These are phyloP conservation scores for Phyllosticta citribraziliensis DNA, from an alignment of 2,329 filamentous ascomycete genomes.

Conservation along the genomic window DNA sequence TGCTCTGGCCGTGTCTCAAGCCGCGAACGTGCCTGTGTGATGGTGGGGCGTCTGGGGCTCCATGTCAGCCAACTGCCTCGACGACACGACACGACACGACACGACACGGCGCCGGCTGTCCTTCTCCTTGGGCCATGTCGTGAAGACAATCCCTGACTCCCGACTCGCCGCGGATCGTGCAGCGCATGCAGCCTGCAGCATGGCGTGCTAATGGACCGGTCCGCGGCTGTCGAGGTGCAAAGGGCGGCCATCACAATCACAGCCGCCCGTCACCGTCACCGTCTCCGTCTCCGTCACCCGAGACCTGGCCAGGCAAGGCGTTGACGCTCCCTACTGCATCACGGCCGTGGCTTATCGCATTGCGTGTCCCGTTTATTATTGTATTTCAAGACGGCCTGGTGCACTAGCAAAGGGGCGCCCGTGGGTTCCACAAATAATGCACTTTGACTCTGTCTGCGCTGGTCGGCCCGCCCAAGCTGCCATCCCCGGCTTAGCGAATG, in stretches of 20 bases:
- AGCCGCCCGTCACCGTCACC: background rate
- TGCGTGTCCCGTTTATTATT: background rate
- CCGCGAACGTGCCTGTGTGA: background rate
- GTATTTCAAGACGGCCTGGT: too few relatives aligned
- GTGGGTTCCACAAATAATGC: constrained; percentile 8
- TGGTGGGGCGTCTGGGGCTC: background rate
- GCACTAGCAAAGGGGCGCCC: background rate
- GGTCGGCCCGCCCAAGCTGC: constrained; percentile 8
- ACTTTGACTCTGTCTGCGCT: constrained; percentile 8
- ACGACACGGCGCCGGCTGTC: background rate
- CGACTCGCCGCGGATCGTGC: background rate
- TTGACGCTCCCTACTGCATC: too few relatives aligned
- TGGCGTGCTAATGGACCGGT: background rate
- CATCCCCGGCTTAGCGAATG: constrained; percentile 4
- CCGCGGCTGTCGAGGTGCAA: background rate
- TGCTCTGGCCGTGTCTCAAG: background rate
- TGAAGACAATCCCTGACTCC: background rate
- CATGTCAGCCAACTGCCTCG: background rate
- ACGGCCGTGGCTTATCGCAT: background rate
- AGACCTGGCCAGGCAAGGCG: background rate
- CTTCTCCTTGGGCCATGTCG: background rate
- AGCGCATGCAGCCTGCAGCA: background rate
- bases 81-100: background rate
- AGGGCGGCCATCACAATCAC: background rate
- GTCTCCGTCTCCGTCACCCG: too few relatives aligned